phyloP scores from a whole-genome alignment of 495 filamentous ascomycete genomes.

The Trichoderma reesei region DNA sequence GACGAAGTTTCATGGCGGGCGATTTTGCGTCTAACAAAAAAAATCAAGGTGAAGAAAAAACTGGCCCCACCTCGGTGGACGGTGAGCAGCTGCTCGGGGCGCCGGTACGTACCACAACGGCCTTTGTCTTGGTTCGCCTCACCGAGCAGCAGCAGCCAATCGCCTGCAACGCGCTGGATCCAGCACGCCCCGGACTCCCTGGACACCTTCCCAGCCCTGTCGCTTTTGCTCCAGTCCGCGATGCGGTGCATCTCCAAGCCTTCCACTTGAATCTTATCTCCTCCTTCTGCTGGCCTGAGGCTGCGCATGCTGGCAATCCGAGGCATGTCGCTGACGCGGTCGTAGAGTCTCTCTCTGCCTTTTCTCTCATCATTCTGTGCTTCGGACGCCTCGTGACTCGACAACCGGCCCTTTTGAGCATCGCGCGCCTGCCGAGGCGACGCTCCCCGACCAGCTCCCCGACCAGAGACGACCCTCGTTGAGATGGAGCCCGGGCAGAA shows the following conservation, averaged over 20 bases:
- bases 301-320: not conserved
- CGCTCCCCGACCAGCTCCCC: not conserved
- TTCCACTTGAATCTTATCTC: not conserved
- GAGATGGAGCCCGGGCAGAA: not conserved
- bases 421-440: constrained; percentile 1
- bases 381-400: not conserved
- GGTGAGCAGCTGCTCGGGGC: not conserved
- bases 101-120: not conserved
- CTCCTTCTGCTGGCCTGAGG: not conserved
- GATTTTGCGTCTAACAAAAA: not conserved
- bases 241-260: not conserved
- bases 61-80: constrained; percentile 2
- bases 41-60: constrained; percentile 11
- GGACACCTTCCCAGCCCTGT: constrained; percentile 1
- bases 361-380: not conserved
- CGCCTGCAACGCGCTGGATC: not conserved
- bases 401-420: not conserved
- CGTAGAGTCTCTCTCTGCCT: not conserved
- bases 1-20: not conserved
- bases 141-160: not conserved
- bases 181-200: constrained; percentile 7
- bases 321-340: not conserved
- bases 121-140: not conserved
- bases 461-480: not conserved
- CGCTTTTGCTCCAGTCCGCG: not conserved